Conservation (phyloP, 768 basidiomycete species). For the Leccinellum albellum region DNA sequence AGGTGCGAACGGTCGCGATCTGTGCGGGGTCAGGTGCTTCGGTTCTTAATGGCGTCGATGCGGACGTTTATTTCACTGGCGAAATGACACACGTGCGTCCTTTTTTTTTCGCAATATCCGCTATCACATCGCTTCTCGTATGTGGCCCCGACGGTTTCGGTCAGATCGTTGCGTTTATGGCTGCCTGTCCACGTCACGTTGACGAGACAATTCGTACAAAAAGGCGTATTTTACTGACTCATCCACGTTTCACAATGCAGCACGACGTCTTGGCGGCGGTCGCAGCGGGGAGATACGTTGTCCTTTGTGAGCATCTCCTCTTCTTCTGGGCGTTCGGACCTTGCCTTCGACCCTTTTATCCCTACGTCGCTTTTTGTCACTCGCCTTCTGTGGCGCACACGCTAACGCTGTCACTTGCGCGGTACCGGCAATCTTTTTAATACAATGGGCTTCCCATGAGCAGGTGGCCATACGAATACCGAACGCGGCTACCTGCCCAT, state of each 20-base stretch:
- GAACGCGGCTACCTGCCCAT: constrained; percentile 88
- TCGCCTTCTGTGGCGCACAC: constrained; percentile 9
- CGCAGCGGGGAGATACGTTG: constrained; percentile 71
- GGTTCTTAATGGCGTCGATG: constrained; percentile 64
- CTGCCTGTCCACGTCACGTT: constrained; percentile 10
- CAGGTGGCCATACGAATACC: constrained; percentile 91
- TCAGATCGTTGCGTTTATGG: neutral
- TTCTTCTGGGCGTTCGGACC: neutral
- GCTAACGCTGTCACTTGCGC: constrained; percentile 8
- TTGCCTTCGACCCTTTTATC: neutral
- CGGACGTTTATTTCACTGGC: constrained; percentile 90
- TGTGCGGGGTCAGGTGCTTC: constrained; percentile 90
- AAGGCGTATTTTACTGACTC: constrained; percentile 1
- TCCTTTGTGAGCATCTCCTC: constrained; percentile 62
- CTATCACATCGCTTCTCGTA: neutral
- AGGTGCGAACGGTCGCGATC: constrained; percentile 68
- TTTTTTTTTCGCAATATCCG: constrained; percentile 9
- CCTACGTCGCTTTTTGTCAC: neutral
- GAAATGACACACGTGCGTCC: constrained; percentile 82
- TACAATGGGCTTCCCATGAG: constrained; percentile 13
- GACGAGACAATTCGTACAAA: neutral
- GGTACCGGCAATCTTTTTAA: constrained; percentile 15
- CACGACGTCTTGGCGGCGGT: constrained; percentile 85
- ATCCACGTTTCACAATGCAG: constrained; percentile 35
- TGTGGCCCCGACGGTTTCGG: neutral